Evolutionary conservation across 2,329 filamentous ascomycete genomes (phyloP).

Genomic region (Byssoonygena ceratinophila): DNA sequence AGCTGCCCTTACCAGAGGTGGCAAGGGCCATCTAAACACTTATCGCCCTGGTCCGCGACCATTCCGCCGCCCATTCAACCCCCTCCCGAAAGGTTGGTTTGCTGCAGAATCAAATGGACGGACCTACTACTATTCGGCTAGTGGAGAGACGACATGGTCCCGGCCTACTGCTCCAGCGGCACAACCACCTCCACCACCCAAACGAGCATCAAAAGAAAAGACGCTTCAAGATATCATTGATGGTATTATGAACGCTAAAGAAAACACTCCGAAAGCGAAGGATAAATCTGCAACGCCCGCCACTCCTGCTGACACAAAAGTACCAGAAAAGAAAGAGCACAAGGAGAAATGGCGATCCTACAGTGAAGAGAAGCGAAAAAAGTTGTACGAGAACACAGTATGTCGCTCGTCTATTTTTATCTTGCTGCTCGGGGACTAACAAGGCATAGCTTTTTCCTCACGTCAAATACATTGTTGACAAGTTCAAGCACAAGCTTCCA

Average conservation of each 20-base stretch:
- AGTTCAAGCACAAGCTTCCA: slow-evolving; percentile 75
- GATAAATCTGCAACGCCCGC: slow-evolving; percentile 47
- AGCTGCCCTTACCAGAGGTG: slow-evolving; percentile 40
- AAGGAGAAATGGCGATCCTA: slow-evolving; percentile 43
- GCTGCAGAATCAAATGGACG: slow-evolving; percentile 62
- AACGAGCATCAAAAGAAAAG: slow-evolving; percentile 61
- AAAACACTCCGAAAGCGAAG: slow-evolving; percentile 41
- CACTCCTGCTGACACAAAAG: slow-evolving; percentile 53
- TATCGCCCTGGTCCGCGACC: slow-evolving; percentile 47
- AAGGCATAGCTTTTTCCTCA: slow-evolving; percentile 61
- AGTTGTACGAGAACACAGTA: slow-evolving; percentile 88
- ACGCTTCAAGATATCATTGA: slow-evolving; percentile 76
- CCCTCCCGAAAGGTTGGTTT: slow-evolving; percentile 78
- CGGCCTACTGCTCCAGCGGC: slow-evolving; percentile 60
- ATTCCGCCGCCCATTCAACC: slow-evolving; percentile 46
- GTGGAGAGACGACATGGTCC: slow-evolving; percentile 70
- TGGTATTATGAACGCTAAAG: slow-evolving; percentile 62
- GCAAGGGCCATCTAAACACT: slow-evolving; percentile 48
- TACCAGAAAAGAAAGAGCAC: slow-evolving; percentile 39
- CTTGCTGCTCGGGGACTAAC: neutral
- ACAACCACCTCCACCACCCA: slow-evolving; percentile 50
- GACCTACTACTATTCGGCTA: slow-evolving; percentile 75
- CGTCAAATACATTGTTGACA: slow-evolving; percentile 75
- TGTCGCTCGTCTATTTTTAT: slow-evolving; percentile 28
- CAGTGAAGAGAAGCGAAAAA: slow-evolving; percentile 74